Evolutionary conservation across 192 early-diverging fungal genomes (phyloP), one percentile per base, ranked within the genome.

Genomic region (Coemansia sp.): DNA sequence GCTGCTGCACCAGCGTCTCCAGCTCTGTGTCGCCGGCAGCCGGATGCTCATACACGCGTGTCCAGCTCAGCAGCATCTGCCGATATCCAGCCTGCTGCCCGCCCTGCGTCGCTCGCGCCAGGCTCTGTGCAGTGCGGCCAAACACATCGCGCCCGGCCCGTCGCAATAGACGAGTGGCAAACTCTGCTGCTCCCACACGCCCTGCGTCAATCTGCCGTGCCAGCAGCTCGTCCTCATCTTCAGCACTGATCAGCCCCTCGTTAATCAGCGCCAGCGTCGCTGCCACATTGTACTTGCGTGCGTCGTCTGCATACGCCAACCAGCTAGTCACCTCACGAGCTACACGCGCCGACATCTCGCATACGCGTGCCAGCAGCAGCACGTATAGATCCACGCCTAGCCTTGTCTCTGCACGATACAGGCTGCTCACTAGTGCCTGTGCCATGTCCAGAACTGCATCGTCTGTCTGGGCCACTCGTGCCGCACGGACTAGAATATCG

Each of bases 221-320:
- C n/a, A 99, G 81, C 61, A 92, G 92, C 26, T 84, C 81, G 76
- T 99, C 97, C 53, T 96, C 83, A 39, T 97, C 95, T 4, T 75
- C 71, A 11, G 89, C 52, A 40, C 80, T 82, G 11, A 99, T 74
- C 20, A 99, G 74, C 0, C 87, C 79, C 11, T 87, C 86, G 51
- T 88, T 85, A 57, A 96, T 86, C 37, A 99, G 78, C 7, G 88
- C 84, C 15, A 90, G 70, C 0, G 92, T 90, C 0, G 90, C 90
- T 9, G 87, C 81, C 2, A 96, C 91, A 54, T 91, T 92, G 59
- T 86, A 89, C 66, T 96, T 93, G 60, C 93, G 90, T 70, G 96
- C 96, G 60, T 99, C 97, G 51, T 94, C 92, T 3, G 89, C 85
- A 75, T 91, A 94, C 18, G 93, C 81, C 15, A 99, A 69, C 97